Base-by-base conservation (phyloP, 1,284 basidiomycete genomes). In the Sporisorium scitamineum region DNA sequence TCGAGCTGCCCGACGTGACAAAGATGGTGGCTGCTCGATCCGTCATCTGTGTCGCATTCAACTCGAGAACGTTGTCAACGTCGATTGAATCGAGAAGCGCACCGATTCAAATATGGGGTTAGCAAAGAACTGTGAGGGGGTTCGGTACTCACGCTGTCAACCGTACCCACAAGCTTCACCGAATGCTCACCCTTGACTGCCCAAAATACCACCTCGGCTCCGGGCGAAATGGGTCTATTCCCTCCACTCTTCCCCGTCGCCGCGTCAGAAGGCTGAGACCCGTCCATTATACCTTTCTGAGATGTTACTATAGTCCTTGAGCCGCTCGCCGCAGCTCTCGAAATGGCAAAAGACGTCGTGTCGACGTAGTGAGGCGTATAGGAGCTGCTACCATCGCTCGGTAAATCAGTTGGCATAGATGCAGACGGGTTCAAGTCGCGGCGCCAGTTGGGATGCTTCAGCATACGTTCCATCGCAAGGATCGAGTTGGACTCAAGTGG, bases 131-230 rank as follows among this genome's bases (percentile, higher is more conserved):
- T 7, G 52, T 5, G 16, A n/a, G n/a, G n/a, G n/a, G n/a, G n/a
- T n/a, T 24, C 11, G 39, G 4, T 45, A 68, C 66, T 68, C 37
- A 76, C 73, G 41, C 58, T 71, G 42, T 76, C 56, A 10, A 76
- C 61, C 4, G 27, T 60, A 11, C 73, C 73, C 7, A 47, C 37
- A 8, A 70, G 42, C 55, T 59, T 70, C 45, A 71, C 73, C 14
- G 68, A 62, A n/a, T 44, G 47, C 6, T 56, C 64, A 7, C 61
- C 66, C 37, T 68, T 63, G 34, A 61, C 61, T 6, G 66, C 64
- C 73, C 73, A 76, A 34, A 76, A 76, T 0, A 76, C 64, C 54
- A 76, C 73, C 37, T 61, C 47, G 27, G 60, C 63, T 7, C 73
- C 73, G 1, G 52, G 60, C 2, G 50, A 57, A 37, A 70, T 58